Base-by-base conservation (phyloP, 441 rosid species). In the Gossypium gossypioides region DNA sequence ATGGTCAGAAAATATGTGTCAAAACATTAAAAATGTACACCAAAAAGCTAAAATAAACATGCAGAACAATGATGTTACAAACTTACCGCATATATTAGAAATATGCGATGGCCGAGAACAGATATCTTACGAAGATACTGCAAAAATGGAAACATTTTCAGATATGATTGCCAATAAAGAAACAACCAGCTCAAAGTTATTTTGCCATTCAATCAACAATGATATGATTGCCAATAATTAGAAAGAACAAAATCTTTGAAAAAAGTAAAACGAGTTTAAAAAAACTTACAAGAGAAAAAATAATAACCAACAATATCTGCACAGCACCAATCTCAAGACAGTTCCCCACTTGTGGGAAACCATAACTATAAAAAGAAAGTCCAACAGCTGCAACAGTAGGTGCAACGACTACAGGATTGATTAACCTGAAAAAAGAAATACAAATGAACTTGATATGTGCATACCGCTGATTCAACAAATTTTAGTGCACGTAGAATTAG, bases 331-430 rank as follows among this genome's bases (percentile, higher is more conserved):
- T 88, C 85, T 94, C 99, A 22, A 94, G 84, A 81, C 99, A 94
- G 74, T 84, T 84, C 57, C 99, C 97, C 74, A 87, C 99, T 54
- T 86, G 83, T 59, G 96, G 95, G 77, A 94, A 94, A 73, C 99
- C 99, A 68, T 90, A 90, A 75, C 92, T 89, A 82, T 87, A 94
- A 76, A 94, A 94, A 0, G 97, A 90, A 81, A 94, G 94, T 59
- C 99, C 99, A 73, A 94, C 93, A 27, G 99, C 99, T 75, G 99
- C 99, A 78, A 94, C 84, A 15, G 99, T 94, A 44, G 99, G 99
- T 77, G 99, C 91, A 73, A 94, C 94, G 74, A 92, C 97, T 67
- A 94, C 99, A 3, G 99, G 99, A 83, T 94, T 94, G 70, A 94
- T 80, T 80, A 92, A 81, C 88, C 97, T 94, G 89, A 60, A 77